phyloP scores from a whole-genome alignment of 805 yeast genomes.

The Nakazawaea populi region DNA sequence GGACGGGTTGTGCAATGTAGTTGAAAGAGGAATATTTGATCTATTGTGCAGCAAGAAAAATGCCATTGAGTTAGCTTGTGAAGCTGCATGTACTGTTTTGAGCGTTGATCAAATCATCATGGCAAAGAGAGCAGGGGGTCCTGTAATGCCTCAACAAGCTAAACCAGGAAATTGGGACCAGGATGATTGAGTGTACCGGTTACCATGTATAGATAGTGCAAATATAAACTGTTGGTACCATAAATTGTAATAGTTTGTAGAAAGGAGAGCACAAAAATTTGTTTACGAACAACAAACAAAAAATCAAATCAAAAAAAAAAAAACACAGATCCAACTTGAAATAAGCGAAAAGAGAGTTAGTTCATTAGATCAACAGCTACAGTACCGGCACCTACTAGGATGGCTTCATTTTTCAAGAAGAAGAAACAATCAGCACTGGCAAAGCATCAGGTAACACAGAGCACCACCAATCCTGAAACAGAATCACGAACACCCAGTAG shows the following conservation, averaged over 20 bases:
- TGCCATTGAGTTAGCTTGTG: slow-evolving; percentile 91
- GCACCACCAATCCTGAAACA: slow-evolving; percentile 11
- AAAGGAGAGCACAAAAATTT: neutral
- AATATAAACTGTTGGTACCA: neutral
- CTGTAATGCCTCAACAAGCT: slow-evolving; percentile 79
- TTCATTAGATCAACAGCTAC: neutral
- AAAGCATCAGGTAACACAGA: slow-evolving; percentile 10
- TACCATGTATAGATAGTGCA: too few species aligned
- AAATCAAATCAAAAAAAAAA: neutral
- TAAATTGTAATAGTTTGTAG: neutral
- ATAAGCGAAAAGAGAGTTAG: neutral
- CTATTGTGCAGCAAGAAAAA: slow-evolving; percentile 73
- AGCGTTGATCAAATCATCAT: slow-evolving; percentile 96
- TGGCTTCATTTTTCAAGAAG: slow-evolving; percentile 20
- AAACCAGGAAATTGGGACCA: slow-evolving; percentile 96
- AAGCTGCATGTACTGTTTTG: slow-evolving; percentile 85
- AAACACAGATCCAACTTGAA: neutral
- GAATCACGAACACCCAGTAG: slow-evolving; percentile 1
- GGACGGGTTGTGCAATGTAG: slow-evolving; percentile 68
- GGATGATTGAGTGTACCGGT: slow-evolving; percentile 49
- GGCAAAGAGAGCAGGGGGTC: slow-evolving; percentile 99
- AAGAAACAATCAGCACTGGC: slow-evolving; percentile 10
- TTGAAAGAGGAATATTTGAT: slow-evolving; percentile 68
- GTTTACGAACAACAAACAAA: too few species aligned
- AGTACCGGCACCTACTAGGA: neutral